Conservation (phyloP, 2,329 filamentous ascomycete genomes). For the Colletotrichum gloeosporioides region DNA sequence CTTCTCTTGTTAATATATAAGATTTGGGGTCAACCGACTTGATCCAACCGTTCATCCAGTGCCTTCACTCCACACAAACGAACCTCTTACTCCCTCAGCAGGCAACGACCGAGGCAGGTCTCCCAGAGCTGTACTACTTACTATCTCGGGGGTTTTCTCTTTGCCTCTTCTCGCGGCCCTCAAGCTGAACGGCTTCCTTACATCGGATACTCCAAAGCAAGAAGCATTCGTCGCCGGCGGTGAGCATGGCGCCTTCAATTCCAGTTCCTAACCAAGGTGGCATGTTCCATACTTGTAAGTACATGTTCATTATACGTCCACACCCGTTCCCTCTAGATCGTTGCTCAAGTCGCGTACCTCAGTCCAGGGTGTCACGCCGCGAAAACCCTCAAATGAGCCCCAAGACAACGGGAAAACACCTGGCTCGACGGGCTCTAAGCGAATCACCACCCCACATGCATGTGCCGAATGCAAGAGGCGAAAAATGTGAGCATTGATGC, state of each 20-base stretch:
- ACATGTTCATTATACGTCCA: not conserved
- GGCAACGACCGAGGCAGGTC: not conserved
- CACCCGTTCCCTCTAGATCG: not conserved
- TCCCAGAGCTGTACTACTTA: not conserved
- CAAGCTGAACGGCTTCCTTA: not conserved
- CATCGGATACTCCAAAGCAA: not conserved
- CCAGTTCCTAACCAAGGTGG: slow-evolving; percentile 22
- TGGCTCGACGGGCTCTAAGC: slow-evolving; percentile 44
- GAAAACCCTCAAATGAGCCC: slow-evolving; percentile 18
- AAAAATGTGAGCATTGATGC: slow-evolving; percentile 63
- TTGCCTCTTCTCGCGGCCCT: not conserved
- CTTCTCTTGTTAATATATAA: slow-evolving; percentile 4
- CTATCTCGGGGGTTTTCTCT: not conserved
- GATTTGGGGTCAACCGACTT: not conserved
- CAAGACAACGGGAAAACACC: slow-evolving; percentile 41
- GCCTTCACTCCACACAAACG: not conserved
- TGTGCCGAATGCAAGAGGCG: slow-evolving; percentile 80
- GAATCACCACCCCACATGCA: slow-evolving; percentile 65
- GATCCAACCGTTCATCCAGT: not conserved
- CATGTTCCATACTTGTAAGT: slow-evolving; percentile 25
- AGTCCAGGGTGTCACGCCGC: slow-evolving; percentile 25
- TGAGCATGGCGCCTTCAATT: slow-evolving; percentile 20
- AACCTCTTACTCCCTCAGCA: not conserved
- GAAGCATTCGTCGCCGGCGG: not conserved
- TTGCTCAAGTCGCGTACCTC: not conserved